Base-by-base conservation (phyloP, 352 stramenopile species). In the Elongisporangium senticosum region DNA sequence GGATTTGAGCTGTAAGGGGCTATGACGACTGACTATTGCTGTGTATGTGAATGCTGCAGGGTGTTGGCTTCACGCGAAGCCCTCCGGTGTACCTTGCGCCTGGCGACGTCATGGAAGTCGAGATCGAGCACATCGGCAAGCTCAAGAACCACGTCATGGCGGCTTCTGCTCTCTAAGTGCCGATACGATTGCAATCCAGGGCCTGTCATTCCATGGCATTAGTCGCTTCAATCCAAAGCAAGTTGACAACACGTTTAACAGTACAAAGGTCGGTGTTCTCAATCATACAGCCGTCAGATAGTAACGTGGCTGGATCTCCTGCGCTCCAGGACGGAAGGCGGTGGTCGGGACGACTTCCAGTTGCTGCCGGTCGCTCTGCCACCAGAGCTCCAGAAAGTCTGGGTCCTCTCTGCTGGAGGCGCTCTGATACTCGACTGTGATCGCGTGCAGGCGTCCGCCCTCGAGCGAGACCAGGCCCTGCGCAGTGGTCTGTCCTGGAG, bases 121-220 rank as follows among this genome's bases (percentile, higher is more conserved):
- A 94, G 66, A 96, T 98, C 62, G 83, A 97, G 53, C 63, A 69
- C 28, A 97, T 97, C 59, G 92, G 92, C 28, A 89, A 86, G 51
- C 72, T 98, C 37, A 76, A 87, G 51, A 97, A 96, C 69, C 74
- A 79, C 6, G 83, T 97, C 11, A 75, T 89, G 17, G 69, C 66
- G 8, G 73, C 80, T n/a, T 86, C 83, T 19, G 77, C 77, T 21
- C 65, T 90, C 33, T 93, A 73, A 77, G 51, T 56, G 24, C 33
- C 13, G 21, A 22, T 8, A 8, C 14, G 0, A 19, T 57, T 51
- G 48, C n/a, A n/a, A n/a, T n/a, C n/a, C n/a, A n/a, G n/a, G n/a
- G n/a, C 48, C 17, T 26, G 23, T 5, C 23, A 26, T 26, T 5
- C 23, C 23, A 26, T 26, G 23, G 23, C 23, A 26, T 26, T n/a